These are phyloP conservation scores for Aspergillus sp. DNA, from an alignment of 2,329 filamentous ascomycete genomes.

Conservation along the genomic window DNA sequence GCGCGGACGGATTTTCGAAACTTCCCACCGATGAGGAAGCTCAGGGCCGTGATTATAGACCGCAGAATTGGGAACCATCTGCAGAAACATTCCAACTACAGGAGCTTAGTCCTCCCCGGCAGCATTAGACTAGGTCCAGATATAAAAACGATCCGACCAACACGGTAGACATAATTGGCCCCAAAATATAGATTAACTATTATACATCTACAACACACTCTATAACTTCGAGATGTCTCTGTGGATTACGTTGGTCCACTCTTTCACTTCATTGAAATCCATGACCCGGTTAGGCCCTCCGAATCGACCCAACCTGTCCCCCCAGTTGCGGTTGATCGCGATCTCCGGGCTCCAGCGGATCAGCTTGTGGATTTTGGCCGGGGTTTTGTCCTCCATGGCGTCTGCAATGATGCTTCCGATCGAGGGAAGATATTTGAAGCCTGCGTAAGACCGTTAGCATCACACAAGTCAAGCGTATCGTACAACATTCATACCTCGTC, in stretches of 20 bases:
- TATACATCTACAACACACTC: not conserved
- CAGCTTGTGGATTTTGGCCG: constrained; percentile 39
- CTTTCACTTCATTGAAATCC: constrained; percentile 44
- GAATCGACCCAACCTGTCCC: constrained; percentile 46
- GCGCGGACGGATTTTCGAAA: constrained; percentile 27
- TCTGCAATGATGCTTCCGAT: constrained; percentile 51
- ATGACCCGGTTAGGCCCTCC: constrained; percentile 48
- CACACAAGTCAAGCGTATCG: not conserved
- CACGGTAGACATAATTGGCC: too few species aligned
- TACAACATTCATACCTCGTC: constrained; percentile 21
- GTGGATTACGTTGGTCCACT: constrained; percentile 35
- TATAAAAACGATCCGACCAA: too few species aligned
- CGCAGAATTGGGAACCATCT: constrained; percentile 10
- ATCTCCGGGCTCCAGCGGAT: constrained; percentile 53
- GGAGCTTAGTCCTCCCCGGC: constrained; percentile 13
- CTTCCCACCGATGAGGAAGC: constrained; percentile 33
- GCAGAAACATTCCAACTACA: constrained; percentile 26
- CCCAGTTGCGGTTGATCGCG: constrained; percentile 45
- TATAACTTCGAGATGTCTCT: constrained; percentile 18
- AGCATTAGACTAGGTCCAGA: constrained; percentile 3
- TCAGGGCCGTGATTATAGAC: constrained; percentile 16
- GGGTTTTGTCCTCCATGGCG: constrained; percentile 43
- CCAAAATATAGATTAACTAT: not conserved
- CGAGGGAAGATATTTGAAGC: constrained; percentile 51
- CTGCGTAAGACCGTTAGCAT: constrained; percentile 15